Conservation (phyloP, 495 filamentous ascomycete genomes). For the Penicillium simplicissimum region DNA sequence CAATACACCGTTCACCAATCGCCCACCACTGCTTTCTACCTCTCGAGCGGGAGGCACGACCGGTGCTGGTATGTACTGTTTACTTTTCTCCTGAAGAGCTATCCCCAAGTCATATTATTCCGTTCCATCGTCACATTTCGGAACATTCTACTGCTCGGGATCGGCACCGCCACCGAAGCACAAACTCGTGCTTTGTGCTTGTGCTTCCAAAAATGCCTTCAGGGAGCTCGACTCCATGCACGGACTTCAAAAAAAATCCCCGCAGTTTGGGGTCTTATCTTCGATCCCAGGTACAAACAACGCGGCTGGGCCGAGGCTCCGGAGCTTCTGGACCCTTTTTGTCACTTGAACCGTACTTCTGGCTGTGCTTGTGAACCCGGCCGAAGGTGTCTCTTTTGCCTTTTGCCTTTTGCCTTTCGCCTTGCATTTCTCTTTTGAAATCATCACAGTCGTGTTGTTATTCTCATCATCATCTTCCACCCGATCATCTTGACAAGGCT, state of each 20-base stretch:
- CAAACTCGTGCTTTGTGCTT: conserved; percentile 2
- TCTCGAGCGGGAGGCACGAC: conserved; percentile 82
- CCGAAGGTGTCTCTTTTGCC: background rate
- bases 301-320: conserved; percentile 10
- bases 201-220: background rate
- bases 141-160: background rate
- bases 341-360: background rate
- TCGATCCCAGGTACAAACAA: background rate
- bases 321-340: conserved; percentile 3
- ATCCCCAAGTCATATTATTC: background rate
- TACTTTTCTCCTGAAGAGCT: background rate
- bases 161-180: background rate
- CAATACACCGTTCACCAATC: conserved; percentile 85
- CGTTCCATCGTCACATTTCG: background rate
- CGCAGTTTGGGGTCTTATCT: conserved; percentile 12
- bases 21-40: conserved; percentile 74
- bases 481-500: background rate
- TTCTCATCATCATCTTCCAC: background rate
- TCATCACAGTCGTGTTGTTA: background rate
- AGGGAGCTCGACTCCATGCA: conserved; percentile 3
- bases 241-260: conserved; percentile 7
- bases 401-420: no score
- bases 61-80: conserved; percentile 67
- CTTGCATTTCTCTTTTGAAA: conserved; percentile 1
- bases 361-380: background rate